Evolutionary conservation across 257 asterid species (phyloP).

Genomic region (Knoxia roxburghii): DNA sequence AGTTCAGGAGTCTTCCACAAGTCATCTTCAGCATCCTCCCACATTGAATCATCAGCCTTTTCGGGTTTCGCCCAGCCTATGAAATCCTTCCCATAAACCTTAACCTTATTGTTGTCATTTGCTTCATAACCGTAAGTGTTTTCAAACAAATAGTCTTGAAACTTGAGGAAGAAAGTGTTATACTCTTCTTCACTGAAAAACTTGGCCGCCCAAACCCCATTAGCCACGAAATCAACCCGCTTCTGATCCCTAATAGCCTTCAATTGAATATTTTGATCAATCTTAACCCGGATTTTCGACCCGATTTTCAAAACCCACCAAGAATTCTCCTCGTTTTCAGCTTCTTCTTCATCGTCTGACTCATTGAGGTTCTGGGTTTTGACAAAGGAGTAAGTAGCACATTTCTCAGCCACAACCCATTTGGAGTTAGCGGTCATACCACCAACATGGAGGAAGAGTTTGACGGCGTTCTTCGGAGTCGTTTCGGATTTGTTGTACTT

Average conservation of each 20-base stretch:
- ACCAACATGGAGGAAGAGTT: slow-evolving; percentile 55
- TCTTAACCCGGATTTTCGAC: slow-evolving; percentile 50
- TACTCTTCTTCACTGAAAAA: slow-evolving; percentile 55
- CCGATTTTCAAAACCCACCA: slow-evolving; percentile 75
- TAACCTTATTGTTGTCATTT: slow-evolving; percentile 65
- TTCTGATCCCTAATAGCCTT: slow-evolving; percentile 69
- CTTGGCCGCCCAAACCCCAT: slow-evolving; percentile 83
- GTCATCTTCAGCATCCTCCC: slow-evolving; percentile 80
- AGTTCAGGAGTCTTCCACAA: slow-evolving; percentile 37
- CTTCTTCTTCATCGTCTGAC: slow-evolving; percentile 40
- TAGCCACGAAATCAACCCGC: slow-evolving; percentile 73
- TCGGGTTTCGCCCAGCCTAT: slow-evolving; percentile 93
- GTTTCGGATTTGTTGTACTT: slow-evolving; percentile 43
- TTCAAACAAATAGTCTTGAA: slow-evolving; percentile 70
- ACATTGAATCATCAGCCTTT: slow-evolving; percentile 82
- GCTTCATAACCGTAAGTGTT: slow-evolving; percentile 79
- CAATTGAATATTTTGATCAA: slow-evolving; percentile 60
- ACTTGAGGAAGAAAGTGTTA: slow-evolving; percentile 43
- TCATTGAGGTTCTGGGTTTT: slow-evolving; percentile 31
- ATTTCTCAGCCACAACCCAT: slow-evolving; percentile 68
- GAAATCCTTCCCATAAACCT: slow-evolving; percentile 93
- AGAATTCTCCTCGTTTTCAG: slow-evolving; percentile 27
- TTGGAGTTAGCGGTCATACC: slow-evolving; percentile 52
- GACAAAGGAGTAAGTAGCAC: slow-evolving; percentile 41
- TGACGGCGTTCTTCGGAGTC: slow-evolving; percentile 49